These are phyloP conservation scores for Saturnispora sekii DNA, from an alignment of 805 yeast genomes.

Conservation along the genomic window DNA sequence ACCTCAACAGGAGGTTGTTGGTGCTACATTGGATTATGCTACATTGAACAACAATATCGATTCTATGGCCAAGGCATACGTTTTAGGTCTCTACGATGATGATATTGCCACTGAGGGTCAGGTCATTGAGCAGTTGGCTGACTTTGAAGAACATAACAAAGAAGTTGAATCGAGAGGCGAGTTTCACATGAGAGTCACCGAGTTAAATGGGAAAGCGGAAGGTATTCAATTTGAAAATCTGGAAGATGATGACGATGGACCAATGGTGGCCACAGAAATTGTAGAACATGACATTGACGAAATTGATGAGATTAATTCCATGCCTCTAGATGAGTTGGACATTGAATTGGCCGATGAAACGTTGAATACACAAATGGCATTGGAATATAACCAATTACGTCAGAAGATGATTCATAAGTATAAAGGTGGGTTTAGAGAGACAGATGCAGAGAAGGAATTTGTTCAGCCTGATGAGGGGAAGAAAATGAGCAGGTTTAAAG, in stretches of 20 bases:
- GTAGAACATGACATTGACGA: constrained; percentile 33
- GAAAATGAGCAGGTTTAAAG: constrained; percentile 58
- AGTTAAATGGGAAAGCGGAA: constrained; percentile 9
- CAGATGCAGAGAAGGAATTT: constrained; percentile 42
- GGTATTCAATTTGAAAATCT: background rate
- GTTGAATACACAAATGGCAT: constrained; percentile 38
- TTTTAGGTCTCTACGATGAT: constrained; percentile 51
- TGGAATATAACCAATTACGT: constrained; percentile 48
- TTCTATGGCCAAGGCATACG: constrained; percentile 51
- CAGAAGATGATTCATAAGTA: constrained; percentile 36
- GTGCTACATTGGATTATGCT: constrained; percentile 32
- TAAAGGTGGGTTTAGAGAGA: constrained; percentile 38
- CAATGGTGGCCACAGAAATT: constrained; percentile 33
- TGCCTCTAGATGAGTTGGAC: constrained; percentile 23
- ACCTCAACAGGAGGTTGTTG: constrained; percentile 10
- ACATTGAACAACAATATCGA: constrained; percentile 38
- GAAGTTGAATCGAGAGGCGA: constrained; percentile 31
- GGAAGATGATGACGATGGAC: constrained; percentile 26
- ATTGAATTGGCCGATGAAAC: constrained; percentile 25
- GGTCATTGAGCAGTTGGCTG: constrained; percentile 42
- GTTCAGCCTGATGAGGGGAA: constrained; percentile 57
- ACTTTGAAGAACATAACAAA: constrained; percentile 43
- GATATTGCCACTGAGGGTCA: constrained; percentile 48
- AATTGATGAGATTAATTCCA: constrained; percentile 15
- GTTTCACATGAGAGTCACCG: constrained; percentile 12